These are phyloP conservation scores for Coemansia sp. DNA, from an alignment of 192 early-diverging fungal species.

Conservation along the genomic window DNA sequence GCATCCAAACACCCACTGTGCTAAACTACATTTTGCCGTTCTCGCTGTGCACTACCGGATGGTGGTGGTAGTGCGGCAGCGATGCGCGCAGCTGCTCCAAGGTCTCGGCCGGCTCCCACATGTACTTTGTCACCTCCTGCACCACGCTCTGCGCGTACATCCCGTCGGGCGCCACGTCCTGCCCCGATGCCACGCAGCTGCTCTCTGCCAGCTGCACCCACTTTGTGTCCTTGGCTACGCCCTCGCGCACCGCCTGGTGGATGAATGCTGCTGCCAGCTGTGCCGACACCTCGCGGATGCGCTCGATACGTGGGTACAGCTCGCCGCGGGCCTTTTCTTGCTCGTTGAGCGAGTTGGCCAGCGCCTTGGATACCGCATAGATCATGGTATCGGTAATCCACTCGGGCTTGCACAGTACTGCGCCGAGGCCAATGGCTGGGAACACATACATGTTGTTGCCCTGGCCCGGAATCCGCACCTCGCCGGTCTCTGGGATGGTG, in stretches of 20 bases:
- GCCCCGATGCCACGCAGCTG: background rate
- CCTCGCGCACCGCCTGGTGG: conserved; percentile 63
- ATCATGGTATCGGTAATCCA: conserved; percentile 80
- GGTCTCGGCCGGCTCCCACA: conserved; percentile 24
- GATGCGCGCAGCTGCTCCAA: conserved; percentile 20
- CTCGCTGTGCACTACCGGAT: conserved; percentile 8
- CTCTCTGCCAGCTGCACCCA: conserved; percentile 36
- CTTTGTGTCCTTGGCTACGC: conserved; percentile 45
- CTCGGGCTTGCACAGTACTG: conserved; percentile 66
- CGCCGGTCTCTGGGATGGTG: conserved; percentile 56
- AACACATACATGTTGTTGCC: conserved; percentile 98
- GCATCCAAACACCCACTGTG: too few relatives aligned
- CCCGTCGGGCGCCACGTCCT: conserved; percentile 9
- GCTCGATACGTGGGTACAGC: conserved; percentile 79
- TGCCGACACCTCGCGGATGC: conserved; percentile 82
- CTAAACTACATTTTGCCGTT: too few relatives aligned
- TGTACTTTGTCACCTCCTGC: conserved; percentile 10
- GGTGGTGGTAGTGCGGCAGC: conserved; percentile 20
- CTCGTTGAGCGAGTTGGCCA: conserved; percentile 67
- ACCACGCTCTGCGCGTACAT: conserved; percentile 6
- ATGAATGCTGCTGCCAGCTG: conserved; percentile 79
- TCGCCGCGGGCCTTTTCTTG: conserved; percentile 68
- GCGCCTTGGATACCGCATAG: conserved; percentile 72
- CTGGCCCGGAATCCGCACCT: conserved; percentile 66
- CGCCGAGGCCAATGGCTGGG: conserved; percentile 90